Evolutionary conservation across 345 rosid genomes (phyloP).

Genomic region (Syzygium oleosum): DNA sequence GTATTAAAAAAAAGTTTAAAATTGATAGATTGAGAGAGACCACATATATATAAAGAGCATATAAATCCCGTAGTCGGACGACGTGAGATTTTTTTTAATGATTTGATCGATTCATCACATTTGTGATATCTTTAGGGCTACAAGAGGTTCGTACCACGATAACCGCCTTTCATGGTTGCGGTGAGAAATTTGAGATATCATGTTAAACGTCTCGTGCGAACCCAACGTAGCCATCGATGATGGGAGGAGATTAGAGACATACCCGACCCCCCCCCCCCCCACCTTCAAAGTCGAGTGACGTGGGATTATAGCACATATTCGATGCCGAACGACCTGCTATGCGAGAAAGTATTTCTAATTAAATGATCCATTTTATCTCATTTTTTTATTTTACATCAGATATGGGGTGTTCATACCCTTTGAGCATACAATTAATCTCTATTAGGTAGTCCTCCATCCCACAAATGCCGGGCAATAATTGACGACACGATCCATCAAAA

Average conservation of each 20-base stretch:
- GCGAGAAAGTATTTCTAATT: not conserved
- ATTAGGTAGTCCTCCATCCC: not conserved
- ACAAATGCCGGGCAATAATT: not conserved
- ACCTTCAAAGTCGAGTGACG: not conserved
- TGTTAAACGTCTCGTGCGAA: not conserved
- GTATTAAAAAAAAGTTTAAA: not conserved
- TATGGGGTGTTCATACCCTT: not conserved
- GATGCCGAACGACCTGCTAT: not conserved
- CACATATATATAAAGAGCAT: too few relatives aligned
- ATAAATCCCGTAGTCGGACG: too few relatives aligned
- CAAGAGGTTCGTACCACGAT: not conserved
- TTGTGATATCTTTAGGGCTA: not conserved
- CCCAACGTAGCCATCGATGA: not conserved
- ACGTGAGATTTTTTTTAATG: not conserved
- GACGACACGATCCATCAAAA: not conserved
- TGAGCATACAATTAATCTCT: not conserved
- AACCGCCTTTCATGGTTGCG: not conserved
- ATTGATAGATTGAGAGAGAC: accelerated
- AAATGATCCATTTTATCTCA: not conserved
- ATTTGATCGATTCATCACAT: not conserved
- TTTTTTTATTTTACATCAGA: not conserved
- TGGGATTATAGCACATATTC: not conserved
- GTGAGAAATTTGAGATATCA: not conserved
- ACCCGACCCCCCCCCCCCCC: not conserved
- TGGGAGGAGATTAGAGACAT: not conserved